These are phyloP conservation scores for Wallacemonas sp. DNA, from an alignment of 208 protist species.

Conservation along the genomic window DNA sequence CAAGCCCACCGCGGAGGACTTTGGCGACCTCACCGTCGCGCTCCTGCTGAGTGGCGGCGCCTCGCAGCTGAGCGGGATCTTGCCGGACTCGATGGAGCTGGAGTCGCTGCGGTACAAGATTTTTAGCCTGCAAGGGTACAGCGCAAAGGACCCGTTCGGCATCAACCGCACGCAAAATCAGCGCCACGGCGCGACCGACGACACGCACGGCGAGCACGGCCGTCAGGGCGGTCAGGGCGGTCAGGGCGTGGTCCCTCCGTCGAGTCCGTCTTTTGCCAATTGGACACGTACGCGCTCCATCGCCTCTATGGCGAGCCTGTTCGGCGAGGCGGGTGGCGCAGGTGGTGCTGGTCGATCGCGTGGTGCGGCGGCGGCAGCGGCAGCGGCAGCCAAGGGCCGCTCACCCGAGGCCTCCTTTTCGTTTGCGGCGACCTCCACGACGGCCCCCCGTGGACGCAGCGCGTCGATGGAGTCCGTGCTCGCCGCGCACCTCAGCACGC, in stretches of 20 bases:
- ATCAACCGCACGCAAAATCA: constrained; percentile 25
- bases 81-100: constrained; percentile 77
- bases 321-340: neutral
- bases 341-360: neutral
- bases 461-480: constrained; percentile 32
- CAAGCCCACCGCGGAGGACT: constrained; percentile 42
- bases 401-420: neutral
- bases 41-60: constrained; percentile 62
- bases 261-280: neutral
- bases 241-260: too few relatives aligned
- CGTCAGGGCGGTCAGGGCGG: too few relatives aligned
- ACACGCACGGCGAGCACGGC: too few relatives aligned
- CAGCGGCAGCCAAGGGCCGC: neutral
- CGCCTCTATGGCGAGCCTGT: constrained; percentile 14
- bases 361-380: neutral
- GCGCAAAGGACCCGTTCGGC: constrained; percentile 35
- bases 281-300: neutral
- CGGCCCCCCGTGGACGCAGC: constrained; percentile 18
- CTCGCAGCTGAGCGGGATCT: constrained; percentile 50
- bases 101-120: constrained; percentile 80
- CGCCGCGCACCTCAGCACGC: neutral
- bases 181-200: too few relatives aligned
- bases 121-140: constrained; percentile 71
- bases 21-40: constrained; percentile 77
- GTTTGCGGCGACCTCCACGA: neutral